Evolutionary conservation across 805 yeast species (phyloP).

Genomic region (Candida tammaniensis): DNA sequence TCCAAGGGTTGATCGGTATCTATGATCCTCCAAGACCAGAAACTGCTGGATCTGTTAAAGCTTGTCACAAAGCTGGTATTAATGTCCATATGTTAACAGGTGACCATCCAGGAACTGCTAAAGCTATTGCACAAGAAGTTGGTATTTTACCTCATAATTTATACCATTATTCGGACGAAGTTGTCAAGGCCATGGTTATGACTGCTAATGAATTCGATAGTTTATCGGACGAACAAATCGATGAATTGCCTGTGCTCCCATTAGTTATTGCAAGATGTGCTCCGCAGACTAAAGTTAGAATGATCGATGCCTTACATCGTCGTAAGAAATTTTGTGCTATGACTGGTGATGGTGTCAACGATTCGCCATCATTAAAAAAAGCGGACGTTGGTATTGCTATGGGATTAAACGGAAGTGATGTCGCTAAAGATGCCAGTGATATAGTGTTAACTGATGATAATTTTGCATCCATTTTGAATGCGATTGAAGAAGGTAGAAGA

Average conservation of each 20-base stretch:
- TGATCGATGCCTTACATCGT: constrained; percentile 41
- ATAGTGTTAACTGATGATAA: constrained; percentile 70
- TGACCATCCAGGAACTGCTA: constrained; percentile 76
- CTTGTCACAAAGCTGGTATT: constrained; percentile 73
- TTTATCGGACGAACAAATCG: constrained; percentile 31
- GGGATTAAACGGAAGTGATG: constrained; percentile 78
- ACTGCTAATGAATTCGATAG: constrained; percentile 36
- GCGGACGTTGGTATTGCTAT: constrained; percentile 84
- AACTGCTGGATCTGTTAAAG: constrained; percentile 60
- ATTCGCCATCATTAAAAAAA: constrained; percentile 71
- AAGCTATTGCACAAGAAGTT: constrained; percentile 77
- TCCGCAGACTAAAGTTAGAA: constrained; percentile 40
- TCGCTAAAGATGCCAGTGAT: constrained; percentile 81
- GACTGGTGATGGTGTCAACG: constrained; percentile 73
- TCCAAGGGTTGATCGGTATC: constrained; percentile 71
- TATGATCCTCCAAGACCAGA: constrained; percentile 79
- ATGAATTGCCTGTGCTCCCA: constrained; percentile 36
- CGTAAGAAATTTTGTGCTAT: constrained; percentile 36
- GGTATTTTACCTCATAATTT: constrained; percentile 62
- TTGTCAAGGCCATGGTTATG: constrained; percentile 35
- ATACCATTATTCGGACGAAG: constrained; percentile 31
- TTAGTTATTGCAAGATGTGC: constrained; percentile 41
- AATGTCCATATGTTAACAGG: constrained; percentile 82
- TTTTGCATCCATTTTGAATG: constrained; percentile 75
- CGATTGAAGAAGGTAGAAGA: constrained; percentile 77